Evolutionary conservation across 2,329 filamentous ascomycete species (phyloP), one percentile per base, ranked within the genome.

Genomic region (Claviceps pusilla): DNA sequence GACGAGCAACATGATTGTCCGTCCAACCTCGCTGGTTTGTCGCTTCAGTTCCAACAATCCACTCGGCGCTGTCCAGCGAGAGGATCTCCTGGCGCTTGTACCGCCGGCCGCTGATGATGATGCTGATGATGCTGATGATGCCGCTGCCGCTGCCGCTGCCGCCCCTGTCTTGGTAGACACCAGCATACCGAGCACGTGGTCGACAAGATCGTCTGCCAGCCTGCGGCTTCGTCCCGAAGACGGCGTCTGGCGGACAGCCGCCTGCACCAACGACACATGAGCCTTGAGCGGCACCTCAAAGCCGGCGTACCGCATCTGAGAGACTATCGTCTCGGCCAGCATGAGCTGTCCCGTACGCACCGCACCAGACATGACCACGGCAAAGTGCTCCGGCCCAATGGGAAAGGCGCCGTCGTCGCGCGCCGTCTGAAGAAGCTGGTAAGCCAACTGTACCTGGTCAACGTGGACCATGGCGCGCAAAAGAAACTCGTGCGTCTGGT

Each of bases 361-460:
- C 56, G 77, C 75, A 24, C 73, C 73, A 16, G 71, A 67, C 73
- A 80, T 78, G 52, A 82, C 72, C 31, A 76, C 70, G 35, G 73
- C 65, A 60, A 75, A 80, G 61, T 81, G 78, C 24, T 74, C 68
- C 2, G 70, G 60, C 0, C 68, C 71, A 2, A 77, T 71, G 16
- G 69, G 61, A 55, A 80, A 77, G 7, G 74, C 59, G 3, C 66
- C 66, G 31, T 77, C 68, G 47, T 69, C 64, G 35, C 72, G 59
- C 3, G 74, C 74, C 4, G 69, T 66, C 10, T 67, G 68, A 28
- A 81, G 63, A 31, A 81, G 68, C 24, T 70, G 66, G 52, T 76
- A 70, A 6, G 78, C 78, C 45, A 75, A 68, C 12, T 74, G 69
- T 1, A 75, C 67, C 62, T 79, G 75, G 29, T 71, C 71, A 56